phyloP scores from a whole-genome alignment of 1,284 basidiomycete species.

The Ceratobasidium sp. region DNA sequence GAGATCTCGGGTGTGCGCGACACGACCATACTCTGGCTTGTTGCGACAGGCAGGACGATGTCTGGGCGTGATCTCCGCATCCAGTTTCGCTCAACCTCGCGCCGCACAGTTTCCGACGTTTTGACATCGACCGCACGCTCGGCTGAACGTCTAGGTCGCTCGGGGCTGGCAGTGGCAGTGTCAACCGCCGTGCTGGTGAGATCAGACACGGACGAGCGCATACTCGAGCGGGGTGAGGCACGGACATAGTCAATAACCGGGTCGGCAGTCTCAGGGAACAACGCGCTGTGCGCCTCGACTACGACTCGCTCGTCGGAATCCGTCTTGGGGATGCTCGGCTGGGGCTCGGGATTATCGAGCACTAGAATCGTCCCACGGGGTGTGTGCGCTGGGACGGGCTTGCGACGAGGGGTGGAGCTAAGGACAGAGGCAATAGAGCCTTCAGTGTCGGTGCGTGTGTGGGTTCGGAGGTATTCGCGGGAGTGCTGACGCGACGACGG shows the following conservation, averaged over 20 bases:
- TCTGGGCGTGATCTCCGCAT: constrained; percentile 30
- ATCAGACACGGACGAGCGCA: constrained; percentile 8
- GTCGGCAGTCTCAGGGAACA: constrained; percentile 20
- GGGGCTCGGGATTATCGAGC: background rate
- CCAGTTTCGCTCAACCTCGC: constrained; percentile 28
- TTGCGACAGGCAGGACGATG: background rate
- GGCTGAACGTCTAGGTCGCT: background rate
- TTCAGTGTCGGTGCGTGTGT: constrained; percentile 23
- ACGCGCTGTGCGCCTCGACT: constrained; percentile 33
- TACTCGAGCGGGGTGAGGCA: constrained; percentile 10
- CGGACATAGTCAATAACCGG: background rate
- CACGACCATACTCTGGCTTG: constrained; percentile 27
- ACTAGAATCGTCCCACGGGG: constrained; percentile 29
- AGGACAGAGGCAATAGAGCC: constrained; percentile 4
- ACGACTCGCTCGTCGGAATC: constrained; percentile 28
- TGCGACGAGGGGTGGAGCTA: constrained; percentile 8
- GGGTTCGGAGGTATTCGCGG: background rate
- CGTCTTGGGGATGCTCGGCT: constrained; percentile 16
- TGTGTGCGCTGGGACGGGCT: constrained; percentile 31
- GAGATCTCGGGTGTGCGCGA: constrained; percentile 36
- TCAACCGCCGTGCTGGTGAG: background rate
- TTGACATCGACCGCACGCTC: constrained; percentile 1
- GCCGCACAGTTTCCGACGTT: background rate
- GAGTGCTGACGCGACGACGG: constrained; percentile 5
- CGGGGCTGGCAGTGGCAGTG: background rate